phyloP scores from a whole-genome alignment of 1,139 yeast genomes.

The Oligophagozyma castellii region DNA sequence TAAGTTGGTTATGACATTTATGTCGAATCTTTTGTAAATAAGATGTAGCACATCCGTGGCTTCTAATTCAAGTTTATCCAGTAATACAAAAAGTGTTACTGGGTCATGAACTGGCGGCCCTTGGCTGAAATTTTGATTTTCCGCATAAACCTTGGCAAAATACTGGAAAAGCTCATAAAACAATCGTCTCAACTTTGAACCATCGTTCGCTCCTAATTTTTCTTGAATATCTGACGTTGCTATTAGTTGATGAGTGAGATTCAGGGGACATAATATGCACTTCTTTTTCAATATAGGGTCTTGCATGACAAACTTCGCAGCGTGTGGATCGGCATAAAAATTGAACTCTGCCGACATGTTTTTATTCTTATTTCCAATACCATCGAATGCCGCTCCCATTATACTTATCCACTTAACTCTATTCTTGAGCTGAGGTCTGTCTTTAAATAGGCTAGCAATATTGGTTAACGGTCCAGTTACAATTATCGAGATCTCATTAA shows the following conservation, averaged over 20 bases:
- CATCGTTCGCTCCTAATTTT: constrained; percentile 21
- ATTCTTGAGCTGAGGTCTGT: constrained; percentile 37
- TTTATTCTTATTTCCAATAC: constrained; percentile 29
- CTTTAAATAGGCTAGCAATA: constrained; percentile 37
- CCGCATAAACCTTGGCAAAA: constrained; percentile 36
- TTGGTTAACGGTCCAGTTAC: constrained; percentile 72
- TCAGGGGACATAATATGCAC: constrained; percentile 48
- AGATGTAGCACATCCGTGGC: constrained; percentile 20
- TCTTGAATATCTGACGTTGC: constrained; percentile 37
- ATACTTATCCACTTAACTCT: constrained; percentile 41
- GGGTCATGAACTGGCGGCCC: constrained; percentile 87
- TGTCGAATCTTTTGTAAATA: constrained; percentile 26
- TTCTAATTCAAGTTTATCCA: constrained; percentile 29
- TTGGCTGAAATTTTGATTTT: constrained; percentile 30
- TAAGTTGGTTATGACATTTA: constrained; percentile 25
- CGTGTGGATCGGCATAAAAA: constrained; percentile 61
- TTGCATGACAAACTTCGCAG: constrained; percentile 44
- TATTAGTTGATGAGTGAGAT: constrained; percentile 56
- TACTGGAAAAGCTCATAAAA: constrained; percentile 44
- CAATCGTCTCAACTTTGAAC: constrained; percentile 35
- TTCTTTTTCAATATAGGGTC: constrained; percentile 35
- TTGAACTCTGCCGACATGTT: constrained; percentile 67
- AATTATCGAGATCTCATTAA: constrained; percentile 39
- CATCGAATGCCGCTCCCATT: constrained; percentile 65
- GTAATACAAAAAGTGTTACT: constrained; percentile 46